Evolutionary conservation across 805 yeast genomes (phyloP), one percentile per base, ranked within the genome.

Genomic region (Blastobotrys peoriensis): DNA sequence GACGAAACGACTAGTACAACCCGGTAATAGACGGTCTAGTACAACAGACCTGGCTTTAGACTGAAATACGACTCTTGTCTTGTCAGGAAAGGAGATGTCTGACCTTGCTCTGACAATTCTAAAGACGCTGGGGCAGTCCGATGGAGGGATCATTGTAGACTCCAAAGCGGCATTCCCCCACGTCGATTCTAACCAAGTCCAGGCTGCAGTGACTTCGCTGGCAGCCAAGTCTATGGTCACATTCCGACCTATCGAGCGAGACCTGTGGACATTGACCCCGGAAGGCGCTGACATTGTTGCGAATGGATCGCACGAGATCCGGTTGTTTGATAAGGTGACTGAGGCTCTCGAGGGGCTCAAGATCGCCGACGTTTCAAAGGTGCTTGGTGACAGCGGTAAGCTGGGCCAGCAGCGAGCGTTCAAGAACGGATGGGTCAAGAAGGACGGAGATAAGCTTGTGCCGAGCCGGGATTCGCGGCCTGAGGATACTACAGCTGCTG

Each of bases 331-430:
- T 43, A 86, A 59, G 61, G 87, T 93, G 37, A 71, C 84, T 44
- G 75, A 79, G 56, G 71, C 82, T 38, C 66, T 89, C 41, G 95
- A 84, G 46, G 88, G 91, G 30, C 73, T 93, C 57, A 86, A 84
- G 60, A 81, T 93, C 56, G 63, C 83, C 19, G 97, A 91, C 16
- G 66, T 68, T 28, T 58, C 57, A 41, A 62, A 79, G 45, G 75
- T 82, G 53, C 71, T 91, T 67, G 97, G 97, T 45, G 79, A 79
- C 48, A 37, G 49, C 18, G 98, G 97, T 51, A 81, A 82, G 56
- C 75, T 91, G 52, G 99, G 98, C 51, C 98, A 93, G 70, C 95
- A 95, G 56, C 81, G 89, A 59, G 99, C 98, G 15, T 94, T 93
- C 76, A 91, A 88, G 67, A 89, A 89, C 65, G 94, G 95, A 35